Evolutionary conservation across 805 yeast species (phyloP).

Genomic region (Tetrapisispora fleetii): DNA sequence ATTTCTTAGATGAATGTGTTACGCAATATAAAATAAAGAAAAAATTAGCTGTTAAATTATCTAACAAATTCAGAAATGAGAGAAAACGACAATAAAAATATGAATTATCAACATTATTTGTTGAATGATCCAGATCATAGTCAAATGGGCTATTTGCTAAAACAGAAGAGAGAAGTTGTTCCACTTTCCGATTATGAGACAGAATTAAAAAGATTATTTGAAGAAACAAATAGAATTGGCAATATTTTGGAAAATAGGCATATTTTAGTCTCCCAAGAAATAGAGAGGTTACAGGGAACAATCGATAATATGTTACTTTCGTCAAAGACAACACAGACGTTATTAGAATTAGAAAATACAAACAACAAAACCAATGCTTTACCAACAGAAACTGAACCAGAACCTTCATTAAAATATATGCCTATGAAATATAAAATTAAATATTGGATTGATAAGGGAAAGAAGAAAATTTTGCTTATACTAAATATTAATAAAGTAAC

Average conservation of each 20-base stretch:
- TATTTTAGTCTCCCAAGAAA: not conserved
- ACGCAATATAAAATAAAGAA: no score
- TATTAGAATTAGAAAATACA: not conserved
- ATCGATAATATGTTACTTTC: not conserved
- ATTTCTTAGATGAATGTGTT: no score
- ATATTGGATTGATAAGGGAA: conserved; percentile 1
- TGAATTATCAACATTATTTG: not conserved
- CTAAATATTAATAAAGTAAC: not conserved
- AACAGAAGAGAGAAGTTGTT: not conserved
- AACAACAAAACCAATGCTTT: not conserved
- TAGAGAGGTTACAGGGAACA: not conserved
- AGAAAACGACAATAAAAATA: not conserved
- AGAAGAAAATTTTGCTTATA: not conserved
- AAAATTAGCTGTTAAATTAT: no score
- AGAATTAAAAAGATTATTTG: not conserved
- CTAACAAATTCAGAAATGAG: not conserved
- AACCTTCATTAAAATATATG: not conserved
- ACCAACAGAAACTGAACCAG: not conserved
- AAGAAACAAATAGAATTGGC: not conserved
- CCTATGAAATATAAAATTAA: not conserved
- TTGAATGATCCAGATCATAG: not conserved
- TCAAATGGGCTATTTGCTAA: not conserved
- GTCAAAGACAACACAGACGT: not conserved
- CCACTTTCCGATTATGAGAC: not conserved
- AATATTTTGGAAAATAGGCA: not conserved